Base-by-base conservation (phyloP, 768 basidiomycete genomes). In the Mycena maculata region DNA sequence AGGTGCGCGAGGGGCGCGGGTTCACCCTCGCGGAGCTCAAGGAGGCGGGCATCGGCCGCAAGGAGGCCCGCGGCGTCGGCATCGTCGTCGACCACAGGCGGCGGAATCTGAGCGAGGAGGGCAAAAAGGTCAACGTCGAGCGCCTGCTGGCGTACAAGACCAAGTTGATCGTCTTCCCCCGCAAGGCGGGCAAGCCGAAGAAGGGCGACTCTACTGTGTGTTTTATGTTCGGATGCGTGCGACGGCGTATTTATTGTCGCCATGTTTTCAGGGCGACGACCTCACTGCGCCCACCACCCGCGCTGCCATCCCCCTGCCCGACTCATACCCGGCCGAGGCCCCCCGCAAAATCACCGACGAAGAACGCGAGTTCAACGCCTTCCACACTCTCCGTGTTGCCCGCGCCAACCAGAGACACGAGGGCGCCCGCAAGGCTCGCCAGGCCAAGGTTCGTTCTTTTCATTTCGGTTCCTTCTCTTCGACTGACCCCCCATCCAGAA, bases 61-160 rank as follows among this genome's bases (percentile, higher is more conserved):
- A 97, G 85, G 92, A 95, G 82, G 98, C 98, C 23, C 88, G 91
- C 52, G 90, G 93, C 77, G 82, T 99, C 72, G 98, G 98, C 69
- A 93, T 99, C 75, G 91, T 94, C 68, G 95, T 99, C 72, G 98
- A 99, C 83, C 96, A 98, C 86, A 87, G 98, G 80, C 90, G 98
- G 86, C 89, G 95, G 80, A 97, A 96, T 84, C 79, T 95, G 81
- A 95, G 93, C 78, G 96, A 96, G 84, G 96, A 99, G 88, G 95
- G 95, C 76, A 96, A 97, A 85, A 87, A 91, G 76, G 75, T 98
- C 77, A 99, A 99, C 81, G 93, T 98, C 54, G 94, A 95, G 81
- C 87, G 97, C 76, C 85, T 99, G 80, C 88, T 93, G 82, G 92
- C 92, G 41, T 99, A 99, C 92, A 95, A 95, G 86, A 82, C 86